Percentiles rank a stretch among this genome's conserved stretches.
phyloP scores from a whole-genome alignment of 257 asterid genomes.

The Nicotiana undulata region DNA sequence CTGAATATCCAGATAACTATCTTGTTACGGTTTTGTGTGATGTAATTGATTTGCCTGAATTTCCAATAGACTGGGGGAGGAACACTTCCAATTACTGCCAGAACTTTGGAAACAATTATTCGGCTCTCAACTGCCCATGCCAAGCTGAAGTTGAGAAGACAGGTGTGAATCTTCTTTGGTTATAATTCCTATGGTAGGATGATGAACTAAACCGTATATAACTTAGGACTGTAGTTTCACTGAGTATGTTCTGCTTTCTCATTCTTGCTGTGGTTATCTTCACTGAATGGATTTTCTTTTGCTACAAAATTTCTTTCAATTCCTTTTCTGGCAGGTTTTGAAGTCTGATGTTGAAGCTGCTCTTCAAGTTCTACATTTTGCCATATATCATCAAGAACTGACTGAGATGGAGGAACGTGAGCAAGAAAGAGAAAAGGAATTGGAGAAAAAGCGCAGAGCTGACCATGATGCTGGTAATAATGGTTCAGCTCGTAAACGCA shows the following conservation, averaged over 20 bases:
- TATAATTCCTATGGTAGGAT: not conserved
- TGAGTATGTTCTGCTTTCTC: not conserved
- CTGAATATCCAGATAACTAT: constrained; percentile 1
- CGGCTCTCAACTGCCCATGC: constrained; percentile 98
- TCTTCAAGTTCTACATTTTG: constrained; percentile 89
- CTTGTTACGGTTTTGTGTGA: constrained; percentile 5
- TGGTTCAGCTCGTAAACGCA: constrained; percentile 14
- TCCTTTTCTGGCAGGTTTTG: constrained; percentile 44
- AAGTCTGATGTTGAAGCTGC: constrained; percentile 85
- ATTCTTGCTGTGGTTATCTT: constrained; percentile 5
- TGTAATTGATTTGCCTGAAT: constrained; percentile 1
- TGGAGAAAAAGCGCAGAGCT: constrained; percentile 38
- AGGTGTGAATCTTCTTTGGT: constrained; percentile 34
- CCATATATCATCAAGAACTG: constrained; percentile 96
- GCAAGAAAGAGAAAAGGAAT: constrained; percentile 49
- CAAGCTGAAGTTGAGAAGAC: constrained; percentile 74
- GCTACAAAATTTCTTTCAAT: not conserved
- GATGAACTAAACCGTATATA: not conserved
- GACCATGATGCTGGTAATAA: constrained; percentile 40
- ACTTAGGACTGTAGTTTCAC: not conserved
- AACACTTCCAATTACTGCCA: constrained; percentile 94
- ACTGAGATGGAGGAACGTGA: constrained; percentile 97
- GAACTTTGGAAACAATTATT: constrained; percentile 92
- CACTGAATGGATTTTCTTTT: not conserved
- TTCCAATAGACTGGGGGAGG: constrained; percentile 64